Evolutionary conservation across 257 asterid genomes (phyloP), one percentile per base, ranked within the genome.

Genomic region (Plantago ovata): DNA sequence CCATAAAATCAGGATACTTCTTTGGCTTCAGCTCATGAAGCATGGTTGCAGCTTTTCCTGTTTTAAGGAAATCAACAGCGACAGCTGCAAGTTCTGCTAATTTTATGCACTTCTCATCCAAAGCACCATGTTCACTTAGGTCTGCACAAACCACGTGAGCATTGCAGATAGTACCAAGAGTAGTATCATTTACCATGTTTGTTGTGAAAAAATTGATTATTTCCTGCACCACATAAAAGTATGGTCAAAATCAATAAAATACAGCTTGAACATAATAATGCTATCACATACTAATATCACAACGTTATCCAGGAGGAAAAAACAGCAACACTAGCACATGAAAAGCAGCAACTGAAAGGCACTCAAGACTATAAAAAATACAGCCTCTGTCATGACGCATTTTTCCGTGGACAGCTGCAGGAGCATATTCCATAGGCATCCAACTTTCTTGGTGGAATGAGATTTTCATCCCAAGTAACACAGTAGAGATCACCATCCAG

Each of bases 91-190:
- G 87, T 80, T 89, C 95, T 22, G 99, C 97, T 74, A 93, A 60
- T 67, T 77, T 82, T 50, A 69, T 69, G 76, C 99, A 93, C 66
- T 86, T 93, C 63, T 89, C 83, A 18, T 93, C 99, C 81, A 80
- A 38, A 14, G 99, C 99, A 14, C 99, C 99, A 36, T 42, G 14
- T 40, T 75, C 86, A 59, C 99, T 82, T 12, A 71, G 68, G 66
- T 93, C 99, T 5, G 99, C 91, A 46, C 89, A 96, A 63, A 93
- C 99, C 48, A 93, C 99, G 10, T 89, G 97, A n/a, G 90, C 95
- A 10, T 93, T 89, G 84, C 99, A 93, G 60, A 93, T 93, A 7
- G 94, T 38, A 36, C 99, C 96, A 3, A 93, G 81, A 67, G 78
- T n/a, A n/a, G n/a, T 84, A 71, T 86, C 96, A 12, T 77, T 86